A percentile compares a stretch with the other conserved stretches of the same genome.
Evolutionary conservation across 176 grass and related monocot genomes (phyloP).

Genomic region (Guadua angustifolia): DNA sequence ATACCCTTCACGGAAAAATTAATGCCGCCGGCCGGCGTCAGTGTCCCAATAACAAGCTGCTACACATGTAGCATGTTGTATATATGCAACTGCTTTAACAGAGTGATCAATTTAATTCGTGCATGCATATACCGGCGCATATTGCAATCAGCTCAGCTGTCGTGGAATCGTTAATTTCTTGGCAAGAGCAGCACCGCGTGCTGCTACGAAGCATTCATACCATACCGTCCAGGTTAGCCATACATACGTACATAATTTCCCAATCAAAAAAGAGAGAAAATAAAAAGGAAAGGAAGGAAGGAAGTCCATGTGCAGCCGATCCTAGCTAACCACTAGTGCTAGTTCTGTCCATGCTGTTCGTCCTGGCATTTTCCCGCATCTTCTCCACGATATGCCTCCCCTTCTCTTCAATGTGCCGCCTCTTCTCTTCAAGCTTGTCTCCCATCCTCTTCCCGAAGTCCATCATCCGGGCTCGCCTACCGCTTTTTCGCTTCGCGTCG

Average conservation of each 20-base stretch:
- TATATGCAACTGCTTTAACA: no score
- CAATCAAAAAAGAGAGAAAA: neutral
- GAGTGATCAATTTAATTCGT: no score
- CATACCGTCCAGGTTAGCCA: neutral
- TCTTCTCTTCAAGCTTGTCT: conserved; percentile 93
- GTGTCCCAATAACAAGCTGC: no score
- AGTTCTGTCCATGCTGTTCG: conserved; percentile 50
- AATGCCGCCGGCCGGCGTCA: no score
- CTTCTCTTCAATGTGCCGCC: conserved; percentile 80
- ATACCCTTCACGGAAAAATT: no score
- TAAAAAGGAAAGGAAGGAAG: neutral
- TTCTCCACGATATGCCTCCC: conserved; percentile 80
- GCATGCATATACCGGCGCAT: no score
- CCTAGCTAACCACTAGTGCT: neutral
- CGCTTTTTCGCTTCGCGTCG: conserved; percentile 55
- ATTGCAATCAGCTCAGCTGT: no score
- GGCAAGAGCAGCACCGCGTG: no score
- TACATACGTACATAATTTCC: neutral
- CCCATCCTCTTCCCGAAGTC: conserved; percentile 84
- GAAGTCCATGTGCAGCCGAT: neutral
- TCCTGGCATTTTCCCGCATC: conserved; percentile 82
- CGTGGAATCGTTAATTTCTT: no score
- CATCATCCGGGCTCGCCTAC: conserved; percentile 74
- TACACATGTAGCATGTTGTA: no score
- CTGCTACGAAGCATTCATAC: no score